Percentiles rank a stretch among this genome's conserved stretches.
phyloP scores from a whole-genome alignment of 495 filamentous ascomycete genomes.

The Podospora appendiculata region DNA sequence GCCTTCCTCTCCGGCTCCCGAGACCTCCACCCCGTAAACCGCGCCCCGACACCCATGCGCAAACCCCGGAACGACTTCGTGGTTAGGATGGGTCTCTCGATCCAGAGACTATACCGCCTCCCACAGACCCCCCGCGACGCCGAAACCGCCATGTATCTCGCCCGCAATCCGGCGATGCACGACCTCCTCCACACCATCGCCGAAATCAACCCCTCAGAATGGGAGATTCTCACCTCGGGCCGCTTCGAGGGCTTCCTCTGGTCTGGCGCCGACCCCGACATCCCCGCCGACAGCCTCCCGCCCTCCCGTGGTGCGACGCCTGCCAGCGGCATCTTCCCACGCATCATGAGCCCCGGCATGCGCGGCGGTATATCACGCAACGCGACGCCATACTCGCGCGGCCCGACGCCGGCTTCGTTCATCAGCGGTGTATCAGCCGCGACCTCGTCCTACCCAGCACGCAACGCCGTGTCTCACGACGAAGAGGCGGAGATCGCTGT shows the following conservation, averaged over 20 bases:
- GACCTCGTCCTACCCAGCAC: constrained; percentile 24
- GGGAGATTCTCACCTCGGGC: constrained; percentile 93
- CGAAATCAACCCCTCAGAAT: constrained; percentile 78
- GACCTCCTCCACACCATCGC: constrained; percentile 81
- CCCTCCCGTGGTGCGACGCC: constrained; percentile 50
- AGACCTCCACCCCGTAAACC: constrained; percentile 43
- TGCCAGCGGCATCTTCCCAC: constrained; percentile 36
- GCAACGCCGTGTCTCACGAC: constrained; percentile 65
- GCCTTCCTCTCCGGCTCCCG: constrained; percentile 65
- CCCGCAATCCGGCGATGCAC: constrained; percentile 75
- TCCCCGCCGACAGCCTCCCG: constrained; percentile 30
- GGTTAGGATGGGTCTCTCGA: constrained; percentile 60
- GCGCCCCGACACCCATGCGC: constrained; percentile 49
- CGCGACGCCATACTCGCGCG: constrained; percentile 30
- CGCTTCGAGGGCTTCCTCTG: constrained; percentile 97
- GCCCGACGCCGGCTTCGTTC: constrained; percentile 40
- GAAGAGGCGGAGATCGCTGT: constrained; percentile 91
- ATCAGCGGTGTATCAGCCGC: constrained; percentile 33
- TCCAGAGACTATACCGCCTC: constrained; percentile 81
- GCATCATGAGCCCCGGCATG: constrained; percentile 15
- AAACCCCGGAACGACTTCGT: constrained; percentile 60
- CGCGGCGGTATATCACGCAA: constrained; percentile 21
- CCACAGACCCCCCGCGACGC: constrained; percentile 65
- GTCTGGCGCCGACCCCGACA: constrained; percentile 72
- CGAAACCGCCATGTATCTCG: constrained; percentile 79